phyloP scores from a whole-genome alignment of 2,329 filamentous ascomycete genomes.

The Sporothrix curviconia region DNA sequence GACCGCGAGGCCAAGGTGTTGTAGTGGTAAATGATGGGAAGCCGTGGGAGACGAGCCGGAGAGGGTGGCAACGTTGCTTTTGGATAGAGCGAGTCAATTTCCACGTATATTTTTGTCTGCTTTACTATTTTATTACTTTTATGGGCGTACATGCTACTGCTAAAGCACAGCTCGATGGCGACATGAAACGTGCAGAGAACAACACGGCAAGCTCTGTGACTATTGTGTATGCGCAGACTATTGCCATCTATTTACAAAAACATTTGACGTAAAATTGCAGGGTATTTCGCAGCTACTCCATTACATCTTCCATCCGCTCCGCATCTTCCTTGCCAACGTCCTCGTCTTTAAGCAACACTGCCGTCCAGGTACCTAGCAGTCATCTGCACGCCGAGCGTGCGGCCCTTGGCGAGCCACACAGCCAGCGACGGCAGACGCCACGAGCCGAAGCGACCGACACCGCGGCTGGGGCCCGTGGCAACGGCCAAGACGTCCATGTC shows the following conservation, averaged over 20 bases:
- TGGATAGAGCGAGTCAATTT: slow-evolving; percentile 1
- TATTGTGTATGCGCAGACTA: too few species aligned
- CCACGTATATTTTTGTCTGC: background rate
- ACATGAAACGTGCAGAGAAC: too few species aligned
- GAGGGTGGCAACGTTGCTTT: background rate
- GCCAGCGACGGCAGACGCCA: slow-evolving; percentile 45
- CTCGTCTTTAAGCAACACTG: slow-evolving; percentile 29
- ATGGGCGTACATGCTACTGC: too few species aligned
- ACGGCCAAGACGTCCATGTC: slow-evolving; percentile 44
- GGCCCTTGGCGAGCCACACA: slow-evolving; percentile 46
- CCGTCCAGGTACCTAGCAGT: slow-evolving; percentile 42
- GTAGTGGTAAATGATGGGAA: too few species aligned
- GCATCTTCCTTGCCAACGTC: background rate
- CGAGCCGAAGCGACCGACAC: slow-evolving; percentile 38
- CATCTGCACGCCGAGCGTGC: slow-evolving; percentile 41
- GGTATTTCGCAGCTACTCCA: background rate
- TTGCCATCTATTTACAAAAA: too few species aligned
- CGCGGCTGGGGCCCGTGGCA: slow-evolving; percentile 43
- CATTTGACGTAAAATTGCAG: too few species aligned
- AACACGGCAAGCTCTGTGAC: too few species aligned
- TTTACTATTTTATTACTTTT: too few species aligned
- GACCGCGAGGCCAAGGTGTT: background rate
- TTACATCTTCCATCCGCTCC: background rate
- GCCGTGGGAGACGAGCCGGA: background rate
- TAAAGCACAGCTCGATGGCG: too few species aligned